These are phyloP conservation scores for Blastobotrys buckinghamii DNA, from an alignment of 1,139 yeast species.

Conservation along the genomic window DNA sequence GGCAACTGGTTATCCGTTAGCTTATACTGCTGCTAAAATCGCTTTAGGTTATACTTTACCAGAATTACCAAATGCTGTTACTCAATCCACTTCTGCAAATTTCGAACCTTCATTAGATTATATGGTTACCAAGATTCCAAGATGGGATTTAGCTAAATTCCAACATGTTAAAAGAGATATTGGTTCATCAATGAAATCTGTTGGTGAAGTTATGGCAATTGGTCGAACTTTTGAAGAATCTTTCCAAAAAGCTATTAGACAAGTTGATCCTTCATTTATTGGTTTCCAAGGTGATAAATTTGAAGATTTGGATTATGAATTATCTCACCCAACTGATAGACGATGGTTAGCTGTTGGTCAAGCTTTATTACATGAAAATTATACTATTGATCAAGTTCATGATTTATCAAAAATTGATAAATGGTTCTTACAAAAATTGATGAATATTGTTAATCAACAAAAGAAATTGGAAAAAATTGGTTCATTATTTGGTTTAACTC, in stretches of 20 bases:
- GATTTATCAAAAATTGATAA: constrained; percentile 88
- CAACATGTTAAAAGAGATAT: constrained; percentile 90
- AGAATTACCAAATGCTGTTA: constrained; percentile 92
- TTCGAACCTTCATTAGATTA: constrained; percentile 97
- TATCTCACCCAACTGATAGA: constrained; percentile 91
- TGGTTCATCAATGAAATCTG: constrained; percentile 97
- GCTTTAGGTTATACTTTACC: constrained; percentile 93
- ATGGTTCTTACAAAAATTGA: constrained; percentile 91
- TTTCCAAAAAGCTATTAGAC: constrained; percentile 96
- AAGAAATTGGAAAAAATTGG: constrained; percentile 65
- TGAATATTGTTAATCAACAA: constrained; percentile 87
- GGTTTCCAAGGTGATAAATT: constrained; percentile 91
- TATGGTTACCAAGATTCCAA: constrained; percentile 94
- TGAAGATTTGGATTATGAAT: constrained; percentile 71
- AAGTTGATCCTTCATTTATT: constrained; percentile 83
- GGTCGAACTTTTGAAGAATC: constrained; percentile 98
- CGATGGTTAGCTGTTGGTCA: constrained; percentile 98
- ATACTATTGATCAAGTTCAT: constrained; percentile 86
- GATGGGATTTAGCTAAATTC: constrained; percentile 96
- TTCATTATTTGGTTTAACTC: constrained; percentile 51
- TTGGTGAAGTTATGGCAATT: constrained; percentile 98
- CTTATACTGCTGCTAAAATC: constrained; percentile 97
- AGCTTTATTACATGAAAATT: constrained; percentile 84
- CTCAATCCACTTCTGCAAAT: constrained; percentile 92
- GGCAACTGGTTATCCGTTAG: constrained; percentile 98